phyloP scores from a whole-genome alignment of 2,329 filamentous ascomycete species.

The Aspergillus tanneri region DNA sequence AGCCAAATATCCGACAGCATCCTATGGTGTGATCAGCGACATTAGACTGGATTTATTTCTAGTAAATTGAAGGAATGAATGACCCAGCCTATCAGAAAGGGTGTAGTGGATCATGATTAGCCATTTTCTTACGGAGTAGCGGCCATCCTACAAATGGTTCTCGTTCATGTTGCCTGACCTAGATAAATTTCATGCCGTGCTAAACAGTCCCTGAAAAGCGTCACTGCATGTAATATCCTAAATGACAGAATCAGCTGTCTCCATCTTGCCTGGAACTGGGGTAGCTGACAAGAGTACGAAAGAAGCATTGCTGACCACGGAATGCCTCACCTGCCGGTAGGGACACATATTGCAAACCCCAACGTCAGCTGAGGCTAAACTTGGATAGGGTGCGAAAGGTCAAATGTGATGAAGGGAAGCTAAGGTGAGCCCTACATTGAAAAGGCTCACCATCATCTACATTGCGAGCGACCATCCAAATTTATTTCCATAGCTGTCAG shows the following conservation, averaged over 20 bases:
- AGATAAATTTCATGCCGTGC: no score
- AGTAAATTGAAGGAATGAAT: not conserved
- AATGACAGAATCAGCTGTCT: no score
- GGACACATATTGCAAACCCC: not conserved
- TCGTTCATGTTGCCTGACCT: no score
- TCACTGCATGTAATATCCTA: no score
- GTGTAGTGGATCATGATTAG: not conserved
- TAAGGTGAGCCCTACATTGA: not conserved
- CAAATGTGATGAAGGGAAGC: slow-evolving; percentile 9
- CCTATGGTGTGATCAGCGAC: no score
- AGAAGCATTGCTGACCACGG: slow-evolving; percentile 5
- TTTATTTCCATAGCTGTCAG: not conserved
- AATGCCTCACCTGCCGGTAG: slow-evolving; percentile 5
- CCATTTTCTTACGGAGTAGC: no score
- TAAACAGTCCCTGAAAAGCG: no score
- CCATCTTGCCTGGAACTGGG: no score
- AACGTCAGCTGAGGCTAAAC: not conserved
- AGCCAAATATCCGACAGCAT: no score
- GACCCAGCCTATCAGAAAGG: not conserved
- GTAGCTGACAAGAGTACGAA: not conserved
- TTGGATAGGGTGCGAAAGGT: slow-evolving; percentile 1
- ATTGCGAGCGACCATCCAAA: not conserved
- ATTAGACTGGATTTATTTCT: no score
- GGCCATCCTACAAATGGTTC: no score
- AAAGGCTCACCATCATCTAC: no score